Base-by-base conservation (phyloP, 2,329 filamentous ascomycete species). In the Calonectria leucothoes region DNA sequence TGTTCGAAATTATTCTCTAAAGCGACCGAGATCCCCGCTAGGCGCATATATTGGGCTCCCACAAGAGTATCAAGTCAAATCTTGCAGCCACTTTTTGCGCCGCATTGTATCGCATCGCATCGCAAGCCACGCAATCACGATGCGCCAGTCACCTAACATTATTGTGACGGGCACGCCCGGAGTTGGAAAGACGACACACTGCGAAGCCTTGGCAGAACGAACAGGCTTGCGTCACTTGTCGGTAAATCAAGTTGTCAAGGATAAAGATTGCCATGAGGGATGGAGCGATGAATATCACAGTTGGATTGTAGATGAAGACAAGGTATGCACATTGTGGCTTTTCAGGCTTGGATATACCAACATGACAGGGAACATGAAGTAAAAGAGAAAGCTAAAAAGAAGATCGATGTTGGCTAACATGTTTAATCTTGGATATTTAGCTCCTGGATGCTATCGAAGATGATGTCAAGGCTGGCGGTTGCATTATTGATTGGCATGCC, bases 231-330 rank as follows among this genome's bases (percentile, higher is more conserved):
- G 92, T 80, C 96, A 98, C 84, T 84, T 99, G 17, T 94, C 94
- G 12, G 92, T 99, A 81, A 99, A 98, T 84, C 91, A 98, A 79
- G 89, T 98, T 48, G 96, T 97, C 74, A 98, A 98, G 85, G 94
- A 98, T 75, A 91, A 93, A 77, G 92, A 90, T 72, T 98, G 96
- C 82, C 94, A 97, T 81, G 95, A 98, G 82, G 94, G 94, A 29
- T 98, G 91, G 86, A 95, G 97, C 78, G 94, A 97, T 52, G 94
- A 96, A 83, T 92, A 93, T 69, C 92, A 95, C 83, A 95, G 94
- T 80, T 97, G 94, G 92, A 94, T 98, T 71, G 96, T 99, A 20
- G 96, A 99, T 82, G 97, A 99, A 84, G 97, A 99, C 82, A 98
- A 97, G 90, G 95, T 95, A 61, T 27, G 55, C n/a, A 3, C 11